phyloP scores from a whole-genome alignment of 495 filamentous ascomycete genomes.

The Aspergillus hancockii region DNA sequence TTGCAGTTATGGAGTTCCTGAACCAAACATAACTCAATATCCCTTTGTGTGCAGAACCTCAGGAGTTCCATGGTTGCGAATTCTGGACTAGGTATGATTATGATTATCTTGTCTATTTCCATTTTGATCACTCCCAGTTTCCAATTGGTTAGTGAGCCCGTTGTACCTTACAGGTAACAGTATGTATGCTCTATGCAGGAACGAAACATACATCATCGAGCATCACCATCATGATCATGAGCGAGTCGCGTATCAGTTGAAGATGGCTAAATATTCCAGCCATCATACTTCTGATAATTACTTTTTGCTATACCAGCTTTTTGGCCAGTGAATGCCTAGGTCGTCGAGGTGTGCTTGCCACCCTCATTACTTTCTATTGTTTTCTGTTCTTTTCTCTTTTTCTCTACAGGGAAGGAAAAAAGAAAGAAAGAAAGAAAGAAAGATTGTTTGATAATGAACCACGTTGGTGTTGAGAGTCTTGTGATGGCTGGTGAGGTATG shows the following conservation, averaged over 20 bases:
- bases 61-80: background rate
- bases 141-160: background rate
- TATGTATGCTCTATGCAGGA: constrained; percentile 6
- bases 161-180: constrained; percentile 7
- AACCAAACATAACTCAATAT: background rate
- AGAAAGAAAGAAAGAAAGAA: background rate
- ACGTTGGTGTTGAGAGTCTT: background rate
- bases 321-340: background rate
- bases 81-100: background rate
- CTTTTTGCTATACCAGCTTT: background rate
- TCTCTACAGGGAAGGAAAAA: background rate
- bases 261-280: background rate
- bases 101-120: background rate
- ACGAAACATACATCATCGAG: constrained; percentile 1
- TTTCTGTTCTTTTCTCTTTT: constrained; percentile 2
- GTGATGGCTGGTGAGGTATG: background rate
- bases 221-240: background rate
- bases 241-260: background rate
- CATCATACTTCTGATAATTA: background rate
- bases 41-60: background rate
- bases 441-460: background rate
- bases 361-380: background rate
- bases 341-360: background rate
- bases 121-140: background rate
- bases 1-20: background rate